Percentiles rank a stretch among this genome's conserved stretches.
Conservation (phyloP, 139 green algal species). For the Chlamydomonas incerta region DNA sequence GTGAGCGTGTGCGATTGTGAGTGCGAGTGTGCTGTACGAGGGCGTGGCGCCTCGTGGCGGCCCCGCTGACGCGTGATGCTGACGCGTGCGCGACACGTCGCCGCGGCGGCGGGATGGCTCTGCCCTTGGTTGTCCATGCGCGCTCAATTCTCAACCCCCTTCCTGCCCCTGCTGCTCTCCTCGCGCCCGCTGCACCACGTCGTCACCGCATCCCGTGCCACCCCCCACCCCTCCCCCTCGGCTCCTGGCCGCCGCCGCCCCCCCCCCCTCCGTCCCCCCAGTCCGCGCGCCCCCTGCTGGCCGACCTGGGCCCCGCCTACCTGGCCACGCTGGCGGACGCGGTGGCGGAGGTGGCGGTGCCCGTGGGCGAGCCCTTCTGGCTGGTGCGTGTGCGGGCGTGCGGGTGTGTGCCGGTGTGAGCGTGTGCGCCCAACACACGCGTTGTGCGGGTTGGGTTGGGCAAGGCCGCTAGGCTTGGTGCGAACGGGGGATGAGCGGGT, state of each 20-base stretch:
- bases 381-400: background rate
- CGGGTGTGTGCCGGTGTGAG: background rate
- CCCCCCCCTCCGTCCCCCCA: background rate
- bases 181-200: background rate
- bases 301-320: constrained; percentile 26
- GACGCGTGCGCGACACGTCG: too few species aligned
- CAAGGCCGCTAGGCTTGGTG: too few species aligned
- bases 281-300: background rate
- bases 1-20: too few species aligned
- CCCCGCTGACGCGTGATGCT: too few species aligned
- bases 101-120: too few species aligned
- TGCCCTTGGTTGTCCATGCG: too few species aligned
- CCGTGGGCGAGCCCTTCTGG: constrained; percentile 25
- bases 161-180: background rate
- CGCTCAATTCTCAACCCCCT: background rate
- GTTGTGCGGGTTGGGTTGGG: too few species aligned
- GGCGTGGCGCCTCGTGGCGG: too few species aligned
- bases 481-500: background rate
- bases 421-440: too few species aligned
- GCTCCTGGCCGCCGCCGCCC: too few species aligned
- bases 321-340: constrained; percentile 16
- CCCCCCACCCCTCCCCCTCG: background rate
- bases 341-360: constrained; percentile 10
- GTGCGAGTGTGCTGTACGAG: too few species aligned
- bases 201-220: background rate